Evolutionary conservation across 2,329 filamentous ascomycete genomes (phyloP), one percentile per base, ranked within the genome.

Genomic region (Leptographium galeiforme): DNA sequence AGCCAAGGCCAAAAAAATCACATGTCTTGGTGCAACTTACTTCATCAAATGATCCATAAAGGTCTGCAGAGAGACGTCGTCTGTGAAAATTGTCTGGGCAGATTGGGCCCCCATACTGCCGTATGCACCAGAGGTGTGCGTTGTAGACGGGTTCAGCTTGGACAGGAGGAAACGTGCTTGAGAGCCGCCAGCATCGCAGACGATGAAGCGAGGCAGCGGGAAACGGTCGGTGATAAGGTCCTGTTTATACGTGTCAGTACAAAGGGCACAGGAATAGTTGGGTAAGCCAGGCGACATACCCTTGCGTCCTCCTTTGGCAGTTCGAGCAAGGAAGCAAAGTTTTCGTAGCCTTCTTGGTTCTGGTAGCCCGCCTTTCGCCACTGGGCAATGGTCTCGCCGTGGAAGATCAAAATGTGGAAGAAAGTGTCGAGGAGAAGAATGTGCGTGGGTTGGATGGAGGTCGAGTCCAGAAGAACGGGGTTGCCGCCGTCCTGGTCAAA

Each of bases 31-130:
- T 53, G 11, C 57, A 34, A 38, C 14, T 45, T 76, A 90, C 88
- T 98, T 98, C 93, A 98, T 98, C 67, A 98, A 74, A 71, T 97
- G 90, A 64, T 98, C 93, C 93, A 98, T 98, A 67, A 98, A 98
- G 1, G 91, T 97, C 70, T 97, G 91, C 65, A 98, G 73, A 53
- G 89, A 96, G 53, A 98, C 93, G 68, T 98, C 93, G 64, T 98
- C 93, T 1, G 93, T 98, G 72, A 98, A 98, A 63, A 98, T 98
- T 6, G 93, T 98, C 70, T 98, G 93, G 10, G 91, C 90, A 48
- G 86, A 90, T 64, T 91, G 87, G 3, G 79, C 78, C 34, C 86
- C 82, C 49, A 91, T 87, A 57, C 89, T 90, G 53, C 93, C 93
- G 64, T 95, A 97, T 13, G 87, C 86, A 52, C 89, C 88, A 0